Conservation (phyloP, 2,329 filamentous ascomycete genomes). For the Graphilbum fragrans region DNA sequence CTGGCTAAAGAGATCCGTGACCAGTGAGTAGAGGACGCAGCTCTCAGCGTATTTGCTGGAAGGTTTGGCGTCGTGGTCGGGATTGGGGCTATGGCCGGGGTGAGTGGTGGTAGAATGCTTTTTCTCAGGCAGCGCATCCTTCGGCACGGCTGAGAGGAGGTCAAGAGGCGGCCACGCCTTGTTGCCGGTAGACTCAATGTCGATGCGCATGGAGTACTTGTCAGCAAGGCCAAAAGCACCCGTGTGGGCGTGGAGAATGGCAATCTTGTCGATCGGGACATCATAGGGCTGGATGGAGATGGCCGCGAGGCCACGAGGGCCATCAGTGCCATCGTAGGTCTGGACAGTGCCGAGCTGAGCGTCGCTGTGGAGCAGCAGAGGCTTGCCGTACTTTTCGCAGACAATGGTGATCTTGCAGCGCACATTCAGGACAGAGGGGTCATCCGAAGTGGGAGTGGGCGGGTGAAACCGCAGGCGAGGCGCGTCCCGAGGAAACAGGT, state of each 20-base stretch:
- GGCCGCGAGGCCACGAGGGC: conserved; percentile 31
- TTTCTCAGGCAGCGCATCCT: background rate
- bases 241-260: conserved; percentile 34
- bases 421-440: conserved; percentile 19
- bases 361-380: conserved; percentile 37
- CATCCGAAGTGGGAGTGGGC: conserved; percentile 21
- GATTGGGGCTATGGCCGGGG: background rate
- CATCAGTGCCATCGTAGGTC: conserved; percentile 34
- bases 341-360: conserved; percentile 41
- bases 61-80: conserved; percentile 7
- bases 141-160: conserved; percentile 14
- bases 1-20: conserved; percentile 28
- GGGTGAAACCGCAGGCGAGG: conserved; percentile 22
- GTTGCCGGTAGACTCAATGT: conserved; percentile 38
- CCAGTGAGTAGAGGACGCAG: conserved; percentile 25
- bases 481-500: conserved; percentile 36
- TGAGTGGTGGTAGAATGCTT: conserved; percentile 3
- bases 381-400: conserved; percentile 20
- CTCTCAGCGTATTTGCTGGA: conserved; percentile 5
- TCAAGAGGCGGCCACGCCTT: conserved; percentile 40
- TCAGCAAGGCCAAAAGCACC: conserved; percentile 34
- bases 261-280: conserved; percentile 38
- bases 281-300: conserved; percentile 38
- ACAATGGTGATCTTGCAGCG: conserved; percentile 31
- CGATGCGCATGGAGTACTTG: conserved; percentile 36